Evolutionary conservation across 2,329 filamentous ascomycete species (phyloP), one percentile per base, ranked within the genome.

Genomic region (Akanthomyces uredinophilus): DNA sequence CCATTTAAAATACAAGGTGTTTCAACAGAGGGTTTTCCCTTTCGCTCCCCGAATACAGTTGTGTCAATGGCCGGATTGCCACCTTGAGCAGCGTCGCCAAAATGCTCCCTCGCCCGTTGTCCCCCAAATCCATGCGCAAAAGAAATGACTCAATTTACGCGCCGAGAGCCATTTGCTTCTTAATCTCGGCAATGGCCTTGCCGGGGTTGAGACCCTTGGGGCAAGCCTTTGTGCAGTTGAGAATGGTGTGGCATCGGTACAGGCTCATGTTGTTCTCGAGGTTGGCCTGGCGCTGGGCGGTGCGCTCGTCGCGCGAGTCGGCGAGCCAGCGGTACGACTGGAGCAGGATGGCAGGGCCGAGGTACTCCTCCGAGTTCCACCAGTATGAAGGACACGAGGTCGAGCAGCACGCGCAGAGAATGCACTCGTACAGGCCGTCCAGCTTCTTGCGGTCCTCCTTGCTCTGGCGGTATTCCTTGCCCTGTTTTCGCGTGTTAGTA

Each of bases 331-430:
- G 88, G 87, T 98, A 99, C 10, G 92, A 96, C 81, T 99, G 95
- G 68, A 99, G 87, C 59, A 99, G 89, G 65, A 99, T 91, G 68
- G 95, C 95, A 64, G 95, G 95, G 66, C 95, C 95, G 56, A 99
- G 91, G 82, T 99, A 99, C 79, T 98, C 93, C 80, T 98, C 93
- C 70, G 89, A 88, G 83, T 99, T 99, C 95, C 95, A 99, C 95
- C 95, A 99, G 85, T 99, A 99, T 20, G 92, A 97, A n/a, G 95
- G 95, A 84, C 95, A 99, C 52, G 94, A 96, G 24, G 95, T 99
- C 68, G 91, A 95, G 87, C 95, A 99, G 88, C 95, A 99, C 70
- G 94, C 94, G 83, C 95, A 99, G 63, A 99, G 89, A 78, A 99
- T 98, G 81, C 95, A 99, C 81, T 99, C 95, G 83, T 99, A 98